Base-by-base conservation (phyloP, 352 stramenopile species). In the Blastocystis sp. region DNA sequence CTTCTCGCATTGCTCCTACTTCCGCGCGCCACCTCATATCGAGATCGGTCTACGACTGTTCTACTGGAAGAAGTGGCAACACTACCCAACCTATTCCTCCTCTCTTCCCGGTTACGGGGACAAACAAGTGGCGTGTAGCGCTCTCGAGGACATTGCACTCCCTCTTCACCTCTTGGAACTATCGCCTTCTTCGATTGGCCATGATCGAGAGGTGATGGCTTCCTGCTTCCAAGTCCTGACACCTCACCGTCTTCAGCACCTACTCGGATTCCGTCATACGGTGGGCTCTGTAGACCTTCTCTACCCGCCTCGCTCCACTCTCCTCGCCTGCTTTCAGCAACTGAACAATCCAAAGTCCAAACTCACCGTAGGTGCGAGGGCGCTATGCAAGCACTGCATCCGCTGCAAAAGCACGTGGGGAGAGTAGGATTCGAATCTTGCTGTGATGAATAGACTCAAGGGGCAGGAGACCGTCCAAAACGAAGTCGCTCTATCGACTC, bases 371-470 rank as follows among this genome's bases (percentile, higher is more conserved):
- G 93, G 94, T 13, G 94, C 93, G 1, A 90, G 93, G 33, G 93
- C 93, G 45, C 94, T 94, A 88, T 94, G 91, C 35, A 96, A 96
- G 85, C 94, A 95, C 90, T 95, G 93, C 80, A 91, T 92, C n/a
- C 92, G 93, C 61, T 94, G 93, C 61, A 91, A 91, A 0, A 92
- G 92, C 77, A 92, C 92, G 19, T 96, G 93, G 93, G 95, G 93
- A 91, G 93, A 92, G 0, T 70, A 90, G 31, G 66, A 94, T 62
- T 67, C 3, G 37, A 16, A 24, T 41, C 41, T 3, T 3, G 13
- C 6, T 3, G 0, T 81, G 37, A 81, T n/a, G 3, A 50, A 50
- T 63, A 81, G 71, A 13, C 31, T 85, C 31, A 93, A 92, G 31
- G 93, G 93, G 81, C 94, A 93, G 77, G 94, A 96, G 89, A 90